Evolutionary conservation across 1,284 basidiomycete species (phyloP).

Genomic region (Apiotrichum laibachii): DNA sequence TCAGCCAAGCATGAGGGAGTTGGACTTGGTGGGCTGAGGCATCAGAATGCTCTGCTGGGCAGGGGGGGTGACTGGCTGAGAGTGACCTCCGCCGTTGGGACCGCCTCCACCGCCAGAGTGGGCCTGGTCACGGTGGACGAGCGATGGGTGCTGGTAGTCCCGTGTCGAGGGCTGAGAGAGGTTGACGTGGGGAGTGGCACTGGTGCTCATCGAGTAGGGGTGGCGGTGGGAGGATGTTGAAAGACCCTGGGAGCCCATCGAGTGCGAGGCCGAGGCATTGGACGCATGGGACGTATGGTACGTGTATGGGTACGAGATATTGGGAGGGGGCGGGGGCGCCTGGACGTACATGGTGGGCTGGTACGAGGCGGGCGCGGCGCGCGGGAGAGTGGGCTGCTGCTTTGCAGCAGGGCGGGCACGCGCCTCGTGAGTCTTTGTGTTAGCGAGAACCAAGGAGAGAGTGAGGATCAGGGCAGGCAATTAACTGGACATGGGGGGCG

Average conservation of each 20-base stretch:
- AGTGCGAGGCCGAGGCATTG: too few relatives aligned
- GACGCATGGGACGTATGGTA: not conserved
- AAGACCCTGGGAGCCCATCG: too few relatives aligned
- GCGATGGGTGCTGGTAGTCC: not conserved
- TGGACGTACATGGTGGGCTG: slow-evolving; percentile 1
- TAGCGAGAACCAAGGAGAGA: not conserved
- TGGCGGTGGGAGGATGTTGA: too few relatives aligned
- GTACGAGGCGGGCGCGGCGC: not conserved
- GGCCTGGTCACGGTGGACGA: not conserved
- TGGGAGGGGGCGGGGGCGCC: not conserved
- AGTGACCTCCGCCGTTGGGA: not conserved
- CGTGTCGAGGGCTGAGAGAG: not conserved
- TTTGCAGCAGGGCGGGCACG: slow-evolving; percentile 2
- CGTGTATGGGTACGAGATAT: slow-evolving; percentile 4
- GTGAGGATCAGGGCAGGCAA: not conserved
- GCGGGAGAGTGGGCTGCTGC: not conserved
- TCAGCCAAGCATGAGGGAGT: slow-evolving; percentile 6
- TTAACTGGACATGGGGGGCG: not conserved
- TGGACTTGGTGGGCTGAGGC: slow-evolving; percentile 9
- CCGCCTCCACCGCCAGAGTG: not conserved
- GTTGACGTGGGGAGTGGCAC: not conserved
- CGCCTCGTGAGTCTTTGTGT: slow-evolving; percentile 12
- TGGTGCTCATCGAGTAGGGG: not conserved
- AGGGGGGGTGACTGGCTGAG: not conserved
- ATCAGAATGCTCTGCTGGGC: not conserved